phyloP scores from a whole-genome alignment of 352 stramenopile genomes.

The Globisporangium paddicum region DNA sequence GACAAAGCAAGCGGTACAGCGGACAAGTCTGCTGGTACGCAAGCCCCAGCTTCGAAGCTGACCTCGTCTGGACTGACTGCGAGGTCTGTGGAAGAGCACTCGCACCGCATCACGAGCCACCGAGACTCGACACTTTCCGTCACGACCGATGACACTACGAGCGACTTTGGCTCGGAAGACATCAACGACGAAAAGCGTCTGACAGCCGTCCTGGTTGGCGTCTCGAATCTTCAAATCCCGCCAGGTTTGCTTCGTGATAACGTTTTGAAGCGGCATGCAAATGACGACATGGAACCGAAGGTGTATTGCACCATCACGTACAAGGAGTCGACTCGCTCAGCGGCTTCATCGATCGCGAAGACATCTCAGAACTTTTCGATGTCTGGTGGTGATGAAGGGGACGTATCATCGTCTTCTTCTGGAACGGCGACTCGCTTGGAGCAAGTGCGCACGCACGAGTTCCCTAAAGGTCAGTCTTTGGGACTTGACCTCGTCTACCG shows the following conservation, averaged over 20 bases:
- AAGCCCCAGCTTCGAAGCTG: conserved; percentile 11
- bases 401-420: conserved; percentile 1
- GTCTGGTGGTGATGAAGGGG: conserved; percentile 4
- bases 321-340: conserved; percentile 68
- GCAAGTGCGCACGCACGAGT: conserved; percentile 61
- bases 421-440: conserved; percentile 22
- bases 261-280: conserved; percentile 22
- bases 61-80: conserved; percentile 24
- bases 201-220: conserved; percentile 67
- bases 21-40: neutral
- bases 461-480: conserved; percentile 47
- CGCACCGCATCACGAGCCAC: neutral
- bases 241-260: conserved; percentile 29
- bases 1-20: neutral
- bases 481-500: conserved; percentile 82
- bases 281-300: conserved; percentile 40
- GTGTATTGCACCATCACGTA: conserved; percentile 84
- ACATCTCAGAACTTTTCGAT: conserved; percentile 16
- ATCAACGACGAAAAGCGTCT: conserved; percentile 63
- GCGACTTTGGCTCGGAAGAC: conserved; percentile 58
- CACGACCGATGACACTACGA: conserved; percentile 61
- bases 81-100: conserved; percentile 13
- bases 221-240: conserved; percentile 65
- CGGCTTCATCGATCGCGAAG: conserved; percentile 62
- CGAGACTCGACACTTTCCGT: conserved; percentile 29